Percentiles rank a stretch among this genome's conserved stretches.
These are phyloP conservation scores for Scheffersomyces insectosa DNA, from an alignment of 1,139 yeast genomes.

Conservation along the genomic window DNA sequence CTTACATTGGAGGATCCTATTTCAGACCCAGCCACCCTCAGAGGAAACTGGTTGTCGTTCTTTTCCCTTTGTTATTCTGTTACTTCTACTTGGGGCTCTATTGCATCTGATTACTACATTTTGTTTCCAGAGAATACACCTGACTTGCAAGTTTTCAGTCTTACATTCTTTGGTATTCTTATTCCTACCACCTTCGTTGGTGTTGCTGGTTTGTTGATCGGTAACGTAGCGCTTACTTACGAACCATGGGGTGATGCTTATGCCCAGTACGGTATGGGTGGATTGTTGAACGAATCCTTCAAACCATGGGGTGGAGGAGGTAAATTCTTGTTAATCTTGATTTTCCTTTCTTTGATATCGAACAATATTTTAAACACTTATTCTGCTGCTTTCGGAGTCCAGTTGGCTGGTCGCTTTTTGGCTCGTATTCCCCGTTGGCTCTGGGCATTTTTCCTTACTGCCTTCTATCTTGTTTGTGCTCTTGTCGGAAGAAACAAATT, in stretches of 20 bases:
- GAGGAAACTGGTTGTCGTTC: constrained; percentile 72
- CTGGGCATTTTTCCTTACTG: constrained; percentile 68
- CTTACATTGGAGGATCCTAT: constrained; percentile 39
- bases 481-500: constrained; percentile 77
- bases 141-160: constrained; percentile 51
- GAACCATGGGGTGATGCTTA: constrained; percentile 63
- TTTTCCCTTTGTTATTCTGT: constrained; percentile 76
- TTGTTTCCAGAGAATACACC: constrained; percentile 77
- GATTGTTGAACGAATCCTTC: constrained; percentile 67
- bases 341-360: constrained; percentile 74
- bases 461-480: constrained; percentile 66
- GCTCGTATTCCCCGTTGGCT: constrained; percentile 78
- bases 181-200: constrained; percentile 82
- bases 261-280: constrained; percentile 70
- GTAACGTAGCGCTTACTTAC: constrained; percentile 66
- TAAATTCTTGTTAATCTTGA: constrained; percentile 66
- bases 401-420: constrained; percentile 62
- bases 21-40: constrained; percentile 39
- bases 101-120: constrained; percentile 83
- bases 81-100: constrained; percentile 89
- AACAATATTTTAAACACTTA: constrained; percentile 82
- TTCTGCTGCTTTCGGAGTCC: constrained; percentile 81
- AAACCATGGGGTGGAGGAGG: constrained; percentile 79
- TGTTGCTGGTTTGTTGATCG: constrained; percentile 68
- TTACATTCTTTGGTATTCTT: constrained; percentile 69